Conservation (phyloP, 345 rosid genomes). For the Populus davidiana region DNA sequence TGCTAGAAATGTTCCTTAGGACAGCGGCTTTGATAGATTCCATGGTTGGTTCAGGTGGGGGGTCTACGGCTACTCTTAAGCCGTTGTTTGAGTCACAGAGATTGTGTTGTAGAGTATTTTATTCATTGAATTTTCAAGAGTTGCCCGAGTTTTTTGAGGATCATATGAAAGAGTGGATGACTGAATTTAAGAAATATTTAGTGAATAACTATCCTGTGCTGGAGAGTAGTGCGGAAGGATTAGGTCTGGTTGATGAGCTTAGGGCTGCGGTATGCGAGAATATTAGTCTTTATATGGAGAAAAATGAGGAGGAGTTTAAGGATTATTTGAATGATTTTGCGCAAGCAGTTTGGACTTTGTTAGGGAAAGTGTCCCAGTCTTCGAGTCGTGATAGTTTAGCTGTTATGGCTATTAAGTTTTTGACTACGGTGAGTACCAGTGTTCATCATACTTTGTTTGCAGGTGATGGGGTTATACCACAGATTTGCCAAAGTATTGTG, state of each 20-base stretch:
- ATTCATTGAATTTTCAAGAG: conserved; percentile 81
- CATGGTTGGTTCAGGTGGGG: conserved; percentile 40
- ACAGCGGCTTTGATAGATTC: conserved; percentile 67
- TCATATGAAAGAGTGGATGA: conserved; percentile 93
- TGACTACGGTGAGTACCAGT: conserved; percentile 90
- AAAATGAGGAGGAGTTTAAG: conserved; percentile 88
- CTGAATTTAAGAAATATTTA: conserved; percentile 73
- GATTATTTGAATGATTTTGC: conserved; percentile 68
- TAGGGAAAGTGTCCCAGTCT: conserved; percentile 64
- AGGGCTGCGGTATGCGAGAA: conserved; percentile 90
- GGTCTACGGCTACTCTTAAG: conserved; percentile 43
- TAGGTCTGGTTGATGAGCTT: conserved; percentile 60
- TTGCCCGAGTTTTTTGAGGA: conserved; percentile 96
- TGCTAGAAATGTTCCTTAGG: conserved; percentile 59
- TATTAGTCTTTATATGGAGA: conserved; percentile 92
- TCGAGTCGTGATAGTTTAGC: conserved; percentile 75
- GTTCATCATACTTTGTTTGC: conserved; percentile 88
- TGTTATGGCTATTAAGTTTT: conserved; percentile 86
- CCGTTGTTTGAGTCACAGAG: conserved; percentile 78
- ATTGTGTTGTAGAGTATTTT: conserved; percentile 84
- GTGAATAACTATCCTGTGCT: conserved; percentile 53
- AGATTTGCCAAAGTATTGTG: conserved; percentile 88
- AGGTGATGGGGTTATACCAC: conserved; percentile 65
- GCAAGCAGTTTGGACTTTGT: conserved; percentile 82
- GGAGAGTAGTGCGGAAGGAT: conserved; percentile 55